These are phyloP conservation scores for Pythium sp. DNA, from an alignment of 352 stramenopile species.

Conservation along the genomic window DNA sequence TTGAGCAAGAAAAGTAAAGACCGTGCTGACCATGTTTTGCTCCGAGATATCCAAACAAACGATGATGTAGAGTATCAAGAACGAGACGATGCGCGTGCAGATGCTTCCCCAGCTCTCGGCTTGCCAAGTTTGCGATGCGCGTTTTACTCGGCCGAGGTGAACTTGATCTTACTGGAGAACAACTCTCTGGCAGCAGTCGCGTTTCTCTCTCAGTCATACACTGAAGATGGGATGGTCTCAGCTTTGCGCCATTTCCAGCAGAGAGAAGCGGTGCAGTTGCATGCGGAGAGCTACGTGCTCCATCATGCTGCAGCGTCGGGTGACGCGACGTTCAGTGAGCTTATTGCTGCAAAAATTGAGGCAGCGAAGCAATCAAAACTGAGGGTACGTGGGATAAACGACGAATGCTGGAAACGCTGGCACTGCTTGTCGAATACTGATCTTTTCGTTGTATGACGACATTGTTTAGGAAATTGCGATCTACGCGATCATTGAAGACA, in stretches of 20 bases:
- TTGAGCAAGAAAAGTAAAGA: constrained; percentile 24
- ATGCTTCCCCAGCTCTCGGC: not conserved
- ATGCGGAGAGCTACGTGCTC: constrained; percentile 35
- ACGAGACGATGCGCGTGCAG: constrained; percentile 10
- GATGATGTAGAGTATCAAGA: not conserved
- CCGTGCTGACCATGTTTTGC: not conserved
- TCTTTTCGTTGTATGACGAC: not conserved
- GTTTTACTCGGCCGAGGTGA: constrained; percentile 21
- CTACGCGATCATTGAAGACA: constrained; percentile 51
- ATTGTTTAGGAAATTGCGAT: constrained; percentile 45
- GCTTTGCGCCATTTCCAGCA: constrained; percentile 44
- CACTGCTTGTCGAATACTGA: not conserved
- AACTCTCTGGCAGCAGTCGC: constrained; percentile 31
- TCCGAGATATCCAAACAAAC: not conserved
- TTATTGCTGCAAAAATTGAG: constrained; percentile 28
- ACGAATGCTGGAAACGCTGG: not conserved
- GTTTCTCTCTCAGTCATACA: constrained; percentile 46
- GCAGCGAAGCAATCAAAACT: constrained; percentile 38
- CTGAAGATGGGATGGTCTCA: constrained; percentile 33
- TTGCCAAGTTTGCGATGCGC: constrained; percentile 4
- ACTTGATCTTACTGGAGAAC: constrained; percentile 24
- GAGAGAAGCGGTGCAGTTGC: constrained; percentile 38
- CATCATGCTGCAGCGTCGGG: constrained; percentile 17
- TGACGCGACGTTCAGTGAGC: constrained; percentile 21
- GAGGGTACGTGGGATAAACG: constrained; percentile 17